A percentile compares a stretch with the other conserved stretches of the same genome.
Conservation (phyloP, 2,329 filamentous ascomycete genomes). For the Amesomyces nigricolor region DNA sequence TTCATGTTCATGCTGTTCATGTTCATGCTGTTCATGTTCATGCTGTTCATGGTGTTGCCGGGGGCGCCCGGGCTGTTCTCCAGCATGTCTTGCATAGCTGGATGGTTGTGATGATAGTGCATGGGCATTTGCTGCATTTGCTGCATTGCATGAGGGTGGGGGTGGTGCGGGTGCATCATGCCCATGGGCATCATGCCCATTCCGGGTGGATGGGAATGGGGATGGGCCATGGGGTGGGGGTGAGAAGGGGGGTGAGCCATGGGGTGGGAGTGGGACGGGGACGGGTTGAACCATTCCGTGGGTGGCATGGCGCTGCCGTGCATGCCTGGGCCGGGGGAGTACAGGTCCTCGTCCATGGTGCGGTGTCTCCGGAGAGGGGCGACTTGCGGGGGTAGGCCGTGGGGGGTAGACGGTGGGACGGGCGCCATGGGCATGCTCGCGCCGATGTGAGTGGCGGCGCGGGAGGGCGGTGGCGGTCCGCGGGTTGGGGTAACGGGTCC, state of each 20-base stretch:
- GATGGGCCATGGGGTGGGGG: constrained; percentile 6
- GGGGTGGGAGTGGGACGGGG: background rate
- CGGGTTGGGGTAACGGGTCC: constrained; percentile 17
- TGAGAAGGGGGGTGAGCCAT: constrained; percentile 4
- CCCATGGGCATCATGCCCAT: constrained; percentile 3
- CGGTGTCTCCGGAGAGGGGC: constrained; percentile 36
- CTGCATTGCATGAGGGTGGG: background rate
- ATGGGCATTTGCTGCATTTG: background rate
- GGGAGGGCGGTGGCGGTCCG: constrained; percentile 18
- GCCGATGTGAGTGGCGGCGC: constrained; percentile 21
- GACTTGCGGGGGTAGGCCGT: constrained; percentile 23
- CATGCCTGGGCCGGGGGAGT: constrained; percentile 23
- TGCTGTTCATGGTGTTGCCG: background rate
- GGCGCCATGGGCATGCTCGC: constrained; percentile 33
- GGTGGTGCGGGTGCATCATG: constrained; percentile 7
- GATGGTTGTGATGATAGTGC: background rate
- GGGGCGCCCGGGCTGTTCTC: background rate
- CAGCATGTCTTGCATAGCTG: background rate
- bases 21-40: no score
- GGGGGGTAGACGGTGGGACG: constrained; percentile 29
- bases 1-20: background rate
- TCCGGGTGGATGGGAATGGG: background rate
- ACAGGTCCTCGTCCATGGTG: constrained; percentile 39
- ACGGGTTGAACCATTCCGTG: constrained; percentile 16
- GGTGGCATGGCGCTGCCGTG: constrained; percentile 24